Evolutionary conservation across 2,329 filamentous ascomycete species (phyloP), one percentile per base, ranked within the genome.

Genomic region (Claviceps paspali): DNA sequence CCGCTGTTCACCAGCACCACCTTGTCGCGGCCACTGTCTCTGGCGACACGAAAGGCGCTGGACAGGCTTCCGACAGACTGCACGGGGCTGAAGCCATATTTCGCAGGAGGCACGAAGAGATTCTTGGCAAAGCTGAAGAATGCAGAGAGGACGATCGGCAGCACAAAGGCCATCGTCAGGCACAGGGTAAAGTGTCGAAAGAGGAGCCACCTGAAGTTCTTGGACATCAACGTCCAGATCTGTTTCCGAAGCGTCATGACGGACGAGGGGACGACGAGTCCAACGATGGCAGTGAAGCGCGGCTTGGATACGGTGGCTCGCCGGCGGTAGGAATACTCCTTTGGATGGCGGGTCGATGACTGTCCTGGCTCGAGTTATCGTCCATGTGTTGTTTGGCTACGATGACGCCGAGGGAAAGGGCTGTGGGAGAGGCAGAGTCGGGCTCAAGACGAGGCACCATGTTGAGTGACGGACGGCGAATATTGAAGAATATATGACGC

Each of bases 1-100:
- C 80, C 81, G 56, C 75, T 85, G 53, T 92, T 80, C 40, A 93
- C 76, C 39, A 95, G 83, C 10, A 78, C 77, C 11, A 94, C 63
- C 35, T 73, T 84, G 46, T 81, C 59, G 44, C 82, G 69, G 14
- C 76, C 74, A 19, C 56, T 56, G 9, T 64, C 64, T 12, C 60
- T 59, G 2, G 77, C 73, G 19, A 61, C 60, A 15, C 57, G 52
- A 23, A 93, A 65, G 1, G 77, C 83, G 43, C 81, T 61, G 24
- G 64, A 50, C 14, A 93, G 67, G 9, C 72, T 69, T 41, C 76
- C 71, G 43, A 94, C 59, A 0, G 76, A 66, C 6, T 59, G 62
- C 0, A 74, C 56, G 0, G 65, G 53, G 31, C 78, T 81, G 45
- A 94, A 76, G 31, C 87, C 87, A 49, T 70, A 93, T 3, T 68